phyloP scores from a whole-genome alignment of 176 grass and related monocot species.

The Phyllostachys edulis region DNA sequence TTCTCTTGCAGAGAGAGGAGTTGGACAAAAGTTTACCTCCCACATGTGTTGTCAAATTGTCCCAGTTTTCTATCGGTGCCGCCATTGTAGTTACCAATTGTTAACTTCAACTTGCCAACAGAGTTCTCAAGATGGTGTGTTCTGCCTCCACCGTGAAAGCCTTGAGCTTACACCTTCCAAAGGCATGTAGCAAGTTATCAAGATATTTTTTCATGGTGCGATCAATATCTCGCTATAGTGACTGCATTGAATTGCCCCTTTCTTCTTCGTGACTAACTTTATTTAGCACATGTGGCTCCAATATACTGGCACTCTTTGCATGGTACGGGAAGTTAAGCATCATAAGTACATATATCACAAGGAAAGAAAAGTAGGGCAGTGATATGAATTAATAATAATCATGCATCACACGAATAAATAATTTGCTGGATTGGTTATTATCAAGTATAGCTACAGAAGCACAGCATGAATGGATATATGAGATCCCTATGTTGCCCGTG shows the following conservation, averaged over 20 bases:
- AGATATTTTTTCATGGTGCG: conserved; percentile 76
- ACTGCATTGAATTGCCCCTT: conserved; percentile 40
- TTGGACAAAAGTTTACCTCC: conserved; percentile 52
- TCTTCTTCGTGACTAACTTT: conserved; percentile 60
- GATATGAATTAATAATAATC: not conserved
- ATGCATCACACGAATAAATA: not conserved
- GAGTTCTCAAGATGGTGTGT: conserved; percentile 69
- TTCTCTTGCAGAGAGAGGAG: not conserved
- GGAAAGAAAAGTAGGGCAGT: not conserved
- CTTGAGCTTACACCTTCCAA: conserved; percentile 81
- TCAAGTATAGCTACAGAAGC: not conserved
- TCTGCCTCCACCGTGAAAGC: conserved; percentile 69
- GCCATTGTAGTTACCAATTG: conserved; percentile 63
- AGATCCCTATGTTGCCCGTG: not conserved
- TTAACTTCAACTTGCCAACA: conserved; percentile 66
- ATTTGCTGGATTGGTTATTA: conserved; percentile 6
- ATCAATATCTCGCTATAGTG: conserved; percentile 72
- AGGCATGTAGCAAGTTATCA: conserved; percentile 72
- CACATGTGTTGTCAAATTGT: conserved; percentile 81
- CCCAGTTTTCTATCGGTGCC: conserved; percentile 80
- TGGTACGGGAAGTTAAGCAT: not conserved
- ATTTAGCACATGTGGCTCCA: conserved; percentile 53
- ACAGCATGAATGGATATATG: not conserved
- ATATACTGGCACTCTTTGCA: conserved; percentile 44
- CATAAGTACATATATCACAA: conserved; percentile 9